A percentile compares a stretch with the other conserved stretches of the same genome.
Conservation (phyloP, 1,139 yeast genomes). For the Candida pseudoviswanathii region DNA sequence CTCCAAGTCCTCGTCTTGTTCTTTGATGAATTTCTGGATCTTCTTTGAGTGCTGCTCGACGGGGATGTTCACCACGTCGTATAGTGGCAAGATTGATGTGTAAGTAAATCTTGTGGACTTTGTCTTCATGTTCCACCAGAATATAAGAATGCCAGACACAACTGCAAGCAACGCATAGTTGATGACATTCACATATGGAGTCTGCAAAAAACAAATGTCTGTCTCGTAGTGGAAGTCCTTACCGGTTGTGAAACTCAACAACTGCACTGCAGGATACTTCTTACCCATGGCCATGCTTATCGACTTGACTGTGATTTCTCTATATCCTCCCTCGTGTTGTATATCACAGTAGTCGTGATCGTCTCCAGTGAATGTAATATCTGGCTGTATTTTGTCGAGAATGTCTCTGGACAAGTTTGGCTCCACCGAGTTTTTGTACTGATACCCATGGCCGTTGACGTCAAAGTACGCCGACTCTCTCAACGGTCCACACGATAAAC, state of each 20-base stretch:
- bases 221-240: slow-evolving; percentile 30
- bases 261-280: slow-evolving; percentile 53
- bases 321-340: slow-evolving; percentile 28
- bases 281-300: slow-evolving; percentile 66
- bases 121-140: slow-evolving; percentile 34
- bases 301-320: slow-evolving; percentile 57
- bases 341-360: slow-evolving; percentile 82
- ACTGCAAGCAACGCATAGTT: slow-evolving; percentile 43
- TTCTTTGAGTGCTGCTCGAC: slow-evolving; percentile 21
- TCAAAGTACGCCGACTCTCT: slow-evolving; percentile 36
- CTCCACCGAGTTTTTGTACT: slow-evolving; percentile 56
- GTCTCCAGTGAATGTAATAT: slow-evolving; percentile 82
- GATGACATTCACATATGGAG: slow-evolving; percentile 48
- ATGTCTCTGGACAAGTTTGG: slow-evolving; percentile 60
- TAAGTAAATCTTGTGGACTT: slow-evolving; percentile 15
- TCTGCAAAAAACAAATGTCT: slow-evolving; percentile 48
- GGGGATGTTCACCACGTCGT: slow-evolving; percentile 11
- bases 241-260: slow-evolving; percentile 36
- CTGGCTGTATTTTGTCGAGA: slow-evolving; percentile 60
- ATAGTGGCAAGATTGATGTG: slow-evolving; percentile 18
- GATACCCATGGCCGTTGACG: slow-evolving; percentile 44
- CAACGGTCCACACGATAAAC: slow-evolving; percentile 43
- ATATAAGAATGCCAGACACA: slow-evolving; percentile 28
- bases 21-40: slow-evolving; percentile 24
- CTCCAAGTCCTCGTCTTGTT: slow-evolving; percentile 21